Percentiles rank a stretch among this genome's conserved stretches.
Conservation (phyloP, 345 rosid species). For the Cardamine chenopodiifolia region DNA sequence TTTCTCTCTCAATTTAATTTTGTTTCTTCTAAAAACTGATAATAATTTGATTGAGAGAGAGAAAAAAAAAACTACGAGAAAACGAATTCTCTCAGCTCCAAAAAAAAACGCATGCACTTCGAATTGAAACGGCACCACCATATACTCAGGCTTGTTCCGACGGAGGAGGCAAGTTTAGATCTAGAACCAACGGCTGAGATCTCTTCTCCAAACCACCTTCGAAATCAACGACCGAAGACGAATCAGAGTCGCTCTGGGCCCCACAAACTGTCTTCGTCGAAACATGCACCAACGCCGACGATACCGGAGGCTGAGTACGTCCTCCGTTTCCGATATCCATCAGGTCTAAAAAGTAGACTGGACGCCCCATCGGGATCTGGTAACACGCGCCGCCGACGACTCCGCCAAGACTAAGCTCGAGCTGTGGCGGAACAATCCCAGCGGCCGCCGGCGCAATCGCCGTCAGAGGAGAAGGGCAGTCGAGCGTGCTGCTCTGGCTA, state of each 20-base stretch:
- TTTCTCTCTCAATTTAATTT: constrained; percentile 16
- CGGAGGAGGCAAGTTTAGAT: constrained; percentile 72
- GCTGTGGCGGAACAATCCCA: constrained; percentile 47
- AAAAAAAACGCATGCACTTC: constrained; percentile 24
- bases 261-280: constrained; percentile 29
- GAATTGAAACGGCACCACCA: constrained; percentile 32
- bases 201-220: constrained; percentile 42
- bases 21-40: constrained; percentile 23
- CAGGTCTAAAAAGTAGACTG: constrained; percentile 57
- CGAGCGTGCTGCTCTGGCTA: constrained; percentile 83
- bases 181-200: constrained; percentile 54
- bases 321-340: constrained; percentile 46
- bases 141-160: constrained; percentile 56
- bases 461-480: constrained; percentile 67
- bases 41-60: constrained; percentile 18
- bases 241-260: constrained; percentile 67
- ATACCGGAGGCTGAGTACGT: constrained; percentile 16
- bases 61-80: constrained; percentile 1
- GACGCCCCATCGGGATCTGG: constrained; percentile 43
- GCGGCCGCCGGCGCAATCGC: constrained; percentile 1
- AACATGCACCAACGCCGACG: constrained; percentile 36
- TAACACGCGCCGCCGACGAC: constrained; percentile 37
- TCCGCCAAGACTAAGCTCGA: constrained; percentile 48
- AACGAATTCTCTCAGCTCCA: constrained; percentile 30
- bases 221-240: constrained; percentile 63